phyloP scores from a whole-genome alignment of 495 filamentous ascomycete genomes.

The Podospora pseudopauciseta region DNA sequence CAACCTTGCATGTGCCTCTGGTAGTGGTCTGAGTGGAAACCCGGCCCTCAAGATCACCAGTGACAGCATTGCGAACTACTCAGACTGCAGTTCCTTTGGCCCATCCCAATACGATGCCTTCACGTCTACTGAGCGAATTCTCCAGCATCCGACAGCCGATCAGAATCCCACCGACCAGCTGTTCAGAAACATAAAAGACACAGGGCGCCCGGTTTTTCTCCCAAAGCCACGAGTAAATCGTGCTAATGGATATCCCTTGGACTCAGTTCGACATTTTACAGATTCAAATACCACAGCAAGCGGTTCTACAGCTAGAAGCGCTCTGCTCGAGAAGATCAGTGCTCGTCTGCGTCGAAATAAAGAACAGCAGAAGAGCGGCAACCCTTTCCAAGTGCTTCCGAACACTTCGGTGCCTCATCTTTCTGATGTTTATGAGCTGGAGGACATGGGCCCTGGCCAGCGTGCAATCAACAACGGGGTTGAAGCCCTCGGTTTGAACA shows the following conservation, averaged over 20 bases:
- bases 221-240: conserved; percentile 26
- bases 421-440: background rate
- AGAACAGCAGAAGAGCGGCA: conserved; percentile 5
- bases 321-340: conserved; percentile 22
- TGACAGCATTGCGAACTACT: conserved; percentile 40
- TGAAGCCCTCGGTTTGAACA: background rate
- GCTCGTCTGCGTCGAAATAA: conserved; percentile 26
- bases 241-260: conserved; percentile 30
- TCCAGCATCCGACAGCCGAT: conserved; percentile 22
- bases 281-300: conserved; percentile 14
- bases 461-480: background rate
- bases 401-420: background rate
- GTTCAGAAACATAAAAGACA: conserved; percentile 23
- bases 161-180: conserved; percentile 9
- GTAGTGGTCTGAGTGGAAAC: conserved; percentile 10
- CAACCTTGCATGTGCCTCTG: conserved; percentile 24
- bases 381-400: conserved; percentile 13
- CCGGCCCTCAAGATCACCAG: conserved; percentile 27
- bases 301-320: conserved; percentile 15
- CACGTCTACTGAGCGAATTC: conserved; percentile 26
- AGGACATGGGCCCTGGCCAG: background rate
- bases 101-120: conserved; percentile 10
- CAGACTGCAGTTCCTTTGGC: conserved; percentile 26
- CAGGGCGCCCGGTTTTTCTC: conserved; percentile 27
- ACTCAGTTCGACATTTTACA: conserved; percentile 25